Percentiles rank a stretch among this genome's conserved stretches.
These are phyloP conservation scores for Trypanosomatidae sp. DNA, from an alignment of 208 protist species.

Conservation along the genomic window DNA sequence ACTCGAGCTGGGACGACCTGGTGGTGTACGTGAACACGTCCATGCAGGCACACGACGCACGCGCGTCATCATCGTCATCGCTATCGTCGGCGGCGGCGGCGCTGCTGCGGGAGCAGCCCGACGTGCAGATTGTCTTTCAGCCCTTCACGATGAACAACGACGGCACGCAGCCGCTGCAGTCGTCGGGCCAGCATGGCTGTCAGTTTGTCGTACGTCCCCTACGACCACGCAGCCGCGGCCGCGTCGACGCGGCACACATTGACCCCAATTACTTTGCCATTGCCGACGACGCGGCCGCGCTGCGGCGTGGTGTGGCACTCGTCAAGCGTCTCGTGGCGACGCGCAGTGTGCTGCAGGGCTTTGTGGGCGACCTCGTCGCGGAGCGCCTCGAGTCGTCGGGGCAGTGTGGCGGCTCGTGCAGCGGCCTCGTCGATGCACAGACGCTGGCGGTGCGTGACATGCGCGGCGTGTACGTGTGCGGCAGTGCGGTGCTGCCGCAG, in stretches of 20 bases:
- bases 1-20: slow-evolving; percentile 71
- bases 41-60: slow-evolving; percentile 9
- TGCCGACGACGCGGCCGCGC: slow-evolving; percentile 20
- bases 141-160: slow-evolving; percentile 75
- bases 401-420: slow-evolving; percentile 43
- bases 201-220: slow-evolving; percentile 61
- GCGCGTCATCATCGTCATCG: too few relatives aligned
- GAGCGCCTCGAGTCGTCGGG: slow-evolving; percentile 53
- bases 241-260: slow-evolving; percentile 32
- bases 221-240: slow-evolving; percentile 48
- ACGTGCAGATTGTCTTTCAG: slow-evolving; percentile 67
- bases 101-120: too few relatives aligned
- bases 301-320: slow-evolving; percentile 33
- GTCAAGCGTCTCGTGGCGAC: slow-evolving; percentile 36
- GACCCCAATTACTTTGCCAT: slow-evolving; percentile 54
- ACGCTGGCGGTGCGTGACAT: slow-evolving; percentile 39
- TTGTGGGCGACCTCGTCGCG: slow-evolving; percentile 24
- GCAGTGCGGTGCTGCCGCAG: slow-evolving; percentile 42
- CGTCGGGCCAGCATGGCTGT: slow-evolving; percentile 41
- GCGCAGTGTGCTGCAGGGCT: slow-evolving; percentile 19
- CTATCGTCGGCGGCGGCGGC: too few relatives aligned
- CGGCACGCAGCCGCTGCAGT: slow-evolving; percentile 23
- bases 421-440: slow-evolving; percentile 25
- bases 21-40: slow-evolving; percentile 53
- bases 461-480: slow-evolving; percentile 62